Base-by-base conservation (phyloP, 1,284 basidiomycete species). In the Apiotrichum akiyoshidainum region DNA sequence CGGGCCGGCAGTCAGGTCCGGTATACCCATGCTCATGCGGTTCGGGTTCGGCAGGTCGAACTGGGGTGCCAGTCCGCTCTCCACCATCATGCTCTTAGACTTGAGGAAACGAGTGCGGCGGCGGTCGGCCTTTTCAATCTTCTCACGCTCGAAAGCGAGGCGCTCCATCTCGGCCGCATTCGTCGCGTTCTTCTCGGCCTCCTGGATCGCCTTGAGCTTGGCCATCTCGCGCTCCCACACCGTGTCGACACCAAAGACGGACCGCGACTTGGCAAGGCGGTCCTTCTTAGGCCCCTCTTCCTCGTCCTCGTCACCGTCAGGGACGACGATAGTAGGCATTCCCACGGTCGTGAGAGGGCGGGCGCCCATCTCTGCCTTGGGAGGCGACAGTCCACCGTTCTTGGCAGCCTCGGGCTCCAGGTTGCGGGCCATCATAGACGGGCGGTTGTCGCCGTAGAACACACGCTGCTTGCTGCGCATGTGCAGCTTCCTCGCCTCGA, bases 221-320 rank as follows among this genome's bases (percentile, higher is more conserved):
- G 61, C 65, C 69, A 77, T 67, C 55, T 78, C 77, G 33, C 65
- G 66, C 52, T 78, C 72, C 77, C 76, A 79, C 12, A 78, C 42
- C 45, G 68, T 66, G 62, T 77, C 76, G 10, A 73, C 71, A 10
- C 77, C 75, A 56, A 76, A 78, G 0, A 78, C 73, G 8, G 72
- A 76, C 42, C 61, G 64, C 1, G 69, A 68, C 51, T 73, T 74
- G 19, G 61, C 54, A 48, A 73, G 61, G 9, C 71, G 57, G 16
- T 57, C 46, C 39, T 45, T 34, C 16, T 19, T 9, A 2, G 35
- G 49, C 13, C 42, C 46, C 16, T 53, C 55, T 8, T 11, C 50
- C 10, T 53, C 55, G 12, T 55, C 60, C 19, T 58, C 55, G 12
- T 55, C 60, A 21, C 37, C 58, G 12, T 47, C 58, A 1, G 58